Evolutionary conservation across 768 basidiomycete genomes (phyloP).

Genomic region (Lyophyllum semitale): DNA sequence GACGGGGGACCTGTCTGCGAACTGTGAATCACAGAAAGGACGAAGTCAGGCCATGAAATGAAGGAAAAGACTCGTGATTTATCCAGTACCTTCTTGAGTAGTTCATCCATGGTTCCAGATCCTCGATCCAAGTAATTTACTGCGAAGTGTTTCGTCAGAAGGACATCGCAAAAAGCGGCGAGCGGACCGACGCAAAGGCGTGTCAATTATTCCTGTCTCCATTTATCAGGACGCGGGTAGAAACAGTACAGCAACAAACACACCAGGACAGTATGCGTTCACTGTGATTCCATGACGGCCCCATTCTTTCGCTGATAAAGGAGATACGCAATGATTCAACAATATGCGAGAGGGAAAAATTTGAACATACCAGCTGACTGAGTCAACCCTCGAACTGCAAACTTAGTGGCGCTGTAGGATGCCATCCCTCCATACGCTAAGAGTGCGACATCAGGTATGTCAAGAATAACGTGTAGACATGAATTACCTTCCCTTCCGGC

Average conservation of each 20-base stretch:
- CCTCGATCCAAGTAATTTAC: too few relatives aligned
- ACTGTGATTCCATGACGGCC: conserved; percentile 31
- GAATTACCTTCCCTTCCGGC: conserved; percentile 34
- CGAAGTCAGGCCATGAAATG: too few relatives aligned
- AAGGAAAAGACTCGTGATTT: too few relatives aligned
- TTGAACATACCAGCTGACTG: conserved; percentile 18
- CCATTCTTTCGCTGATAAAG: conserved; percentile 20
- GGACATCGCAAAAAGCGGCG: too few relatives aligned
- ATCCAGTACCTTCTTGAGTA: too few relatives aligned
- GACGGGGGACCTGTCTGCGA: not conserved
- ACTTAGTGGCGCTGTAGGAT: conserved; percentile 38
- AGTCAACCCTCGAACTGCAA: conserved; percentile 42
- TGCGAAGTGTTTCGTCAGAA: too few relatives aligned
- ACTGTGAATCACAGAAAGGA: too few relatives aligned
- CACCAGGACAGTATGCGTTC: conserved; percentile 31
- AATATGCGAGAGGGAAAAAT: not conserved
- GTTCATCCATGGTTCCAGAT: too few relatives aligned
- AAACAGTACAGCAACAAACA: too few relatives aligned
- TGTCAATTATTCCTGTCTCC: conserved; percentile 7
- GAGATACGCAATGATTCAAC: too few relatives aligned
- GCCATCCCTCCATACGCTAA: conserved; percentile 6
- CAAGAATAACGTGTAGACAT: too few relatives aligned
- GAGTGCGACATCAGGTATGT: not conserved
- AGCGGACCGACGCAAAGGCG: conserved; percentile 1
- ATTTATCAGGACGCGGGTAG: too few relatives aligned